These are phyloP conservation scores for Amanita polypyramis DNA, from an alignment of 768 basidiomycete species.

Conservation along the genomic window DNA sequence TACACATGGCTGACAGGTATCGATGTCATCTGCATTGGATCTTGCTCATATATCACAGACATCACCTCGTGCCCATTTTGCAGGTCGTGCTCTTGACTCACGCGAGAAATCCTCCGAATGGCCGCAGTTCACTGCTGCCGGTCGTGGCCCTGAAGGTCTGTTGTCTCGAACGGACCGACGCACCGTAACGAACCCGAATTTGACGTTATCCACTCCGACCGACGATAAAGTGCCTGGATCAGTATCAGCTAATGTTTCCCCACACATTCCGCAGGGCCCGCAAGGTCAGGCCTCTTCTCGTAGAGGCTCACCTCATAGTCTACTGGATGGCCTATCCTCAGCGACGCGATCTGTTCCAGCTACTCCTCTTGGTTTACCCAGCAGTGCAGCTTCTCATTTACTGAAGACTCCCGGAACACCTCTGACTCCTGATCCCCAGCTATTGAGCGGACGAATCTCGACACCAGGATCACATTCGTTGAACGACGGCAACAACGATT, in stretches of 20 bases:
- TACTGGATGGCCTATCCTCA: constrained; percentile 47
- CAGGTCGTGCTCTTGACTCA: constrained; percentile 41
- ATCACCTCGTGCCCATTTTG: constrained; percentile 53
- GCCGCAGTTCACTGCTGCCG: constrained; percentile 74
- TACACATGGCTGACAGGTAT: constrained; percentile 36
- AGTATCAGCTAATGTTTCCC: constrained; percentile 52
- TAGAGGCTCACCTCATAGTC: constrained; percentile 61
- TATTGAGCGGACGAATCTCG: constrained; percentile 51
- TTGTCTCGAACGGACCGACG: constrained; percentile 52
- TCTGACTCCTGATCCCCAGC: constrained; percentile 47
- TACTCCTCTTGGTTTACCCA: constrained; percentile 58
- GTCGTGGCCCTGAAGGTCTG: constrained; percentile 51
- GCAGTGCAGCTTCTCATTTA: constrained; percentile 31
- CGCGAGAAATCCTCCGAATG: constrained; percentile 82
- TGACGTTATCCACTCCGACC: constrained; percentile 48
- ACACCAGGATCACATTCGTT: constrained; percentile 37
- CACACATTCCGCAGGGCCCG: constrained; percentile 51
- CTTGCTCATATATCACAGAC: constrained; percentile 84
- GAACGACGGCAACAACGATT: constrained; percentile 45
- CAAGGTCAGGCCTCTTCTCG: constrained; percentile 56
- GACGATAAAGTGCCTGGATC: constrained; percentile 40
- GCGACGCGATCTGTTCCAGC: constrained; percentile 77
- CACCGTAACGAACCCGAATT: constrained; percentile 62
- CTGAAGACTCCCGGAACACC: constrained; percentile 65
- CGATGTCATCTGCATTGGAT: constrained; percentile 86